phyloP scores from a whole-genome alignment of 768 basidiomycete species.

The Leccinum disarticulatum region DNA sequence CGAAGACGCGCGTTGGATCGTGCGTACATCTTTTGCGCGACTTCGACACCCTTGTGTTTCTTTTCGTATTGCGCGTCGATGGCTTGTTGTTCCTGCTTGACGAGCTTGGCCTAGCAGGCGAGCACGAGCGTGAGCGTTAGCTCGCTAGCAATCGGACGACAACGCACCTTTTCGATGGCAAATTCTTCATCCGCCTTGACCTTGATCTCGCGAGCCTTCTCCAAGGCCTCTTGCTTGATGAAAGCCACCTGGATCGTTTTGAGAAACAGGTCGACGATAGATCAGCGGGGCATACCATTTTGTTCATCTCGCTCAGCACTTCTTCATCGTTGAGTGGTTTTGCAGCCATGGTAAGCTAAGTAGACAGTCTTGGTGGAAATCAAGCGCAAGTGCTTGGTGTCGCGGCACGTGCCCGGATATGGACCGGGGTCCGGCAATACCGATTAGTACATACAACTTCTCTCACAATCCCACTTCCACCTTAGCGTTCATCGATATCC shows the following conservation, averaged over 20 bases:
- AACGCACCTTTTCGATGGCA: conserved; percentile 88
- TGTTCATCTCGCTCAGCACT: conserved; percentile 95
- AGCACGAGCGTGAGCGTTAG: not conserved
- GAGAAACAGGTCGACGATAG: not conserved
- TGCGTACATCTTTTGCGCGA: conserved; percentile 93
- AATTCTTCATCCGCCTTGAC: conserved; percentile 99
- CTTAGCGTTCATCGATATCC: too few species aligned
- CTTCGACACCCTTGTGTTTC: conserved; percentile 91
- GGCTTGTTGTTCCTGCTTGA: conserved; percentile 92
- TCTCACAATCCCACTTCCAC: not conserved
- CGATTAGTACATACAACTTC: not conserved
- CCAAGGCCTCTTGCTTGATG: conserved; percentile 86
- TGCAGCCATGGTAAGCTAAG: conserved; percentile 53
- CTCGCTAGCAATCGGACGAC: not conserved
- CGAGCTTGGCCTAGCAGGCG: conserved; percentile 81
- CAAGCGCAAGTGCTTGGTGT: not conserved
- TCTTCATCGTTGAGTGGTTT: conserved; percentile 91
- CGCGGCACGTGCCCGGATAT: not conserved
- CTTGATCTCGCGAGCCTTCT: conserved; percentile 95
- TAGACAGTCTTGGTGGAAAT: not conserved
- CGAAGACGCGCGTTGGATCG: not conserved
- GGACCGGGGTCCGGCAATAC: not conserved
- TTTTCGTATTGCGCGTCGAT: conserved; percentile 96
- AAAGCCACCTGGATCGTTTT: conserved; percentile 73
- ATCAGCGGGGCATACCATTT: conserved; percentile 70